Evolutionary conservation across 163 green algal species (phyloP), one percentile per base, ranked within the genome.

Genomic region (Smithsoniella earleae): DNA sequence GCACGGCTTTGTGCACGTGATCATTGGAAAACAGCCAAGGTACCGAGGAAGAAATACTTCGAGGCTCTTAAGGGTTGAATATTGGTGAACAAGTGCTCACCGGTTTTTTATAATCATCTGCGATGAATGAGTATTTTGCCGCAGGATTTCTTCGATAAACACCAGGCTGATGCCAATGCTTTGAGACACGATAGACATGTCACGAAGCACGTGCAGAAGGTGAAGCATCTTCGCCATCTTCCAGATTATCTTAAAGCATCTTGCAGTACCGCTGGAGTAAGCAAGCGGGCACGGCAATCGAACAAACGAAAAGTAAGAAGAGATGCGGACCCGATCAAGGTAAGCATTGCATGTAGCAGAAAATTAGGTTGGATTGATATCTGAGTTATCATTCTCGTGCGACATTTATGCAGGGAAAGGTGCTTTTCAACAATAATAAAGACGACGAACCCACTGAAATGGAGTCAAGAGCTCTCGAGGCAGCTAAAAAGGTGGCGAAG

Each of bases 141-240:
- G 40, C 64, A 87, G 6, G 80, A 87, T 2, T 91, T 91, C 78
- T 92, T 97, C 74, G 87, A 94, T 75, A 79, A 88, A 45, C 89
- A 95, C 75, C 88, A 88, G 28, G 79, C 84, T 3, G 86, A 89
- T 78, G 84, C 85, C 63, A 66, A 64, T 54, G 77, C 96, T 66
- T 84, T 97, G 52, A 83, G 87, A 20, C 88, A 96, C 75, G 91
- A 96, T 84, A 89, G 88, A 76, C 78, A 82, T 16, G 82, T 96
- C 36, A 54, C 76, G 30, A 84, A 87, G 74, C 77, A 83, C 58
- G 66, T 76, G 13, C 82, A 74, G 62, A 66, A 76, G 64, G 78
- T 78, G 22, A 22, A 80, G 13, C 86, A 93, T 82, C 77, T 95
- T 1, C 87, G 87, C 69, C 85, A 92, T 76, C 28, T 96, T 18